Evolutionary conservation across 257 asterid genomes (phyloP).

Genomic region (Plantago elongata): DNA sequence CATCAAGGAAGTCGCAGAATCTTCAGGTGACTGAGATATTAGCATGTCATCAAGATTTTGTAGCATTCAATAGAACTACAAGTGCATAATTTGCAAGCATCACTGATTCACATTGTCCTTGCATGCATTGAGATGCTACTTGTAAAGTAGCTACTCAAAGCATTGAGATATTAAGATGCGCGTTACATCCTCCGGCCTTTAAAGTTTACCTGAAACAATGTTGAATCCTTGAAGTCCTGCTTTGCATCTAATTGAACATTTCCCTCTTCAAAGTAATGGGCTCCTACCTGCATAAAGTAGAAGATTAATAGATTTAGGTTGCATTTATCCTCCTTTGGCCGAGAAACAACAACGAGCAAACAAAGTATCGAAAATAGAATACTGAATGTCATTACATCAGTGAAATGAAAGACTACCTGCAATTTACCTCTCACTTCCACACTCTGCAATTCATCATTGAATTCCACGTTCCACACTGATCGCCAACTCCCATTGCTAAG

Average conservation of each 20-base stretch:
- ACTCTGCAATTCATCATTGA: constrained; percentile 67
- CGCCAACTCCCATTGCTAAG: constrained; percentile 95
- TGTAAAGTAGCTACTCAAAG: background rate
- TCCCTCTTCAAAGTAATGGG: constrained; percentile 99
- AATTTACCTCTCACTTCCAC: constrained; percentile 76
- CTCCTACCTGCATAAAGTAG: constrained; percentile 64
- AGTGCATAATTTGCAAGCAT: too few relatives aligned
- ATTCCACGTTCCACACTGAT: constrained; percentile 70
- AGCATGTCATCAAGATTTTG: constrained; percentile 22
- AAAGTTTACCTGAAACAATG: constrained; percentile 69
- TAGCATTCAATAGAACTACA: constrained; percentile 20
- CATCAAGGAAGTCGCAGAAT: constrained; percentile 63
- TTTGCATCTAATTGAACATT: constrained; percentile 94
- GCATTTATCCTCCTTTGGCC: too few relatives aligned
- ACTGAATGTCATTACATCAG: constrained; percentile 12
- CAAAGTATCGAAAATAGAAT: background rate
- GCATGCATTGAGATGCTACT: background rate
- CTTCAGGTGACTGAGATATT: constrained; percentile 73
- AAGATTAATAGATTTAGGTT: constrained; percentile 13
- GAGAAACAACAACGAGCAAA: background rate
- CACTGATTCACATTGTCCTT: background rate
- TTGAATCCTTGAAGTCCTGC: constrained; percentile 80
- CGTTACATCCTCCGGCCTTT: background rate
- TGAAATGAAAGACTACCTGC: constrained; percentile 49
- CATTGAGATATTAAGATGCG: background rate